phyloP scores from a whole-genome alignment of 768 basidiomycete species.

The Brasilioporus rufonigricans region DNA sequence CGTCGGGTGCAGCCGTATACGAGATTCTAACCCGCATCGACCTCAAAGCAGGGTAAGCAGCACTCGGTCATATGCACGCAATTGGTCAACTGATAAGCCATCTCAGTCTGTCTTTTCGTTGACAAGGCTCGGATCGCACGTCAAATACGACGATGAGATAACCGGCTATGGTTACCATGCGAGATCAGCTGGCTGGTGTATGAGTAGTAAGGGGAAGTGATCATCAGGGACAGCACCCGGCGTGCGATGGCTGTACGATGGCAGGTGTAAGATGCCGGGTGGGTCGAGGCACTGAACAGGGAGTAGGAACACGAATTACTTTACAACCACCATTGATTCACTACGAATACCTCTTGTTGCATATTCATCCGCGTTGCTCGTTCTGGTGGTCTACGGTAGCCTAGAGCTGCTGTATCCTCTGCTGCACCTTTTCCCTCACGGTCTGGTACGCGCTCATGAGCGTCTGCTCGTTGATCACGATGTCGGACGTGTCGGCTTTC shows the following conservation, averaged over 20 bases:
- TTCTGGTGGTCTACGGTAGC: no score
- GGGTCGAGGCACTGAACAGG: no score
- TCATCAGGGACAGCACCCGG: not conserved
- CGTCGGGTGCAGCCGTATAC: conserved; percentile 33
- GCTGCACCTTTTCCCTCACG: conserved; percentile 80
- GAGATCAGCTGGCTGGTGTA: conserved; percentile 12
- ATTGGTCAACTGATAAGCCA: not conserved
- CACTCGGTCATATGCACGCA: not conserved
- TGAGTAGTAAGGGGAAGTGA: not conserved
- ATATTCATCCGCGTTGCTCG: no score
- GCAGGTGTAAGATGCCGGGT: no score
- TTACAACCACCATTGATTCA: no score
- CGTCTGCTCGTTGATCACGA: conserved; percentile 98
- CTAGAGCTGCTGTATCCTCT: conserved; percentile 77
- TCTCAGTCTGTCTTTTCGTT: conserved; percentile 12
- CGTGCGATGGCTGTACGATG: conserved; percentile 10
- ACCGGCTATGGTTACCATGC: not conserved
- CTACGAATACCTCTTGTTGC: not conserved
- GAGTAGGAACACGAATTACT: not conserved
- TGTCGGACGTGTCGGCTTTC: conserved; percentile 90
- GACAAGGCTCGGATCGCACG: no score
- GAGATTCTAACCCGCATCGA: conserved; percentile 21
- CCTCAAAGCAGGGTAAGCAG: conserved; percentile 20
- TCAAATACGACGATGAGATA: not conserved
- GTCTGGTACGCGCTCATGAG: conserved; percentile 91